phyloP scores from a whole-genome alignment of 331 rosid genomes.

The Malus hybrid region DNA sequence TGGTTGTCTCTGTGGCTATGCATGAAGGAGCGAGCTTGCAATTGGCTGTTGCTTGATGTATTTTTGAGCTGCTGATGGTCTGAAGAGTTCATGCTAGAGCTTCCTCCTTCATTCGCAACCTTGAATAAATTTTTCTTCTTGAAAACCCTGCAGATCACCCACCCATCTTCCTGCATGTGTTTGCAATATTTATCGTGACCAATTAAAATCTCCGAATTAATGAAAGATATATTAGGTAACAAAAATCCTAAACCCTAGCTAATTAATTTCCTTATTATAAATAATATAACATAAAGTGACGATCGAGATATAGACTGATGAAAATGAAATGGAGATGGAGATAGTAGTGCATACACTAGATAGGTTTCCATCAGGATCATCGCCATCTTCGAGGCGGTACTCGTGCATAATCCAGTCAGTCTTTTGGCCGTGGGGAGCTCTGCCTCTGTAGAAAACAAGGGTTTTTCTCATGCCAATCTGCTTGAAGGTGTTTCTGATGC shows the following conservation, averaged over 20 bases:
- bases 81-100: slow-evolving; percentile 38
- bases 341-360: slow-evolving; percentile 21
- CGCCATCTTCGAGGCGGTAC: slow-evolving; percentile 74
- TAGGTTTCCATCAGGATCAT: slow-evolving; percentile 37
- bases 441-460: slow-evolving; percentile 79
- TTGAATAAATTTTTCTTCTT: slow-evolving; percentile 91
- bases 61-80: slow-evolving; percentile 35
- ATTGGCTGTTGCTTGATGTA: slow-evolving; percentile 13
- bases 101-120: slow-evolving; percentile 47
- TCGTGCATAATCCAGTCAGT: slow-evolving; percentile 98
- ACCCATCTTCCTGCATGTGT: slow-evolving; percentile 68
- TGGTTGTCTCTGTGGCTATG: slow-evolving; percentile 38
- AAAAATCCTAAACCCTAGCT: not conserved
- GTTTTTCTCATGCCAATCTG: slow-evolving; percentile 94
- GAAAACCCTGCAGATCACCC: slow-evolving; percentile 97
- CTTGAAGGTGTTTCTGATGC: slow-evolving; percentile 65
- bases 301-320: no score
- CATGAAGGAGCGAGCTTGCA: slow-evolving; percentile 35
- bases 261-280: not conserved
- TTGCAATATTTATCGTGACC: not conserved
- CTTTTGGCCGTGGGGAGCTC: slow-evolving; percentile 96
- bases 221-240: no score
- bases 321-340: not conserved
- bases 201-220: not conserved
- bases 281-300: no score